Percentiles rank a stretch among this genome's conserved stretches.
phyloP scores from a whole-genome alignment of 495 filamentous ascomycete genomes.

The Usnea hakonensis region DNA sequence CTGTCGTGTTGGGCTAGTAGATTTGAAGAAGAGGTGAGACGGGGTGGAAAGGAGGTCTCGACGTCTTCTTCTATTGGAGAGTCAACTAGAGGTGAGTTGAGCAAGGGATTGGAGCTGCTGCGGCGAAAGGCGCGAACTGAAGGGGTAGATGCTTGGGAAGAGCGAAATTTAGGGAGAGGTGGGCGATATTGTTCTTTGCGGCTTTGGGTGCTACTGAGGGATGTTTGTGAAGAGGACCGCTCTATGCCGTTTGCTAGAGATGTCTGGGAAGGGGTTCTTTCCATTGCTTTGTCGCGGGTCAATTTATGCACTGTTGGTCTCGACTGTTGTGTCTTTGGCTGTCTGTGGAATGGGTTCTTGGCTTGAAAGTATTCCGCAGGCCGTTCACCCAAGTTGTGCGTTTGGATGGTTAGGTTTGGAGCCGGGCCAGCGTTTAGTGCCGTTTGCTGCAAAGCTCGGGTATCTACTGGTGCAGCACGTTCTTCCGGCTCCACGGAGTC shows the following conservation, averaged over 20 bases:
- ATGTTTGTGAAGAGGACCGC: conserved; percentile 26
- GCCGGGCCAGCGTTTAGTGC: conserved; percentile 42
- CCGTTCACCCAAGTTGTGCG: not conserved
- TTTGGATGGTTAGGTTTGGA: conserved; percentile 18
- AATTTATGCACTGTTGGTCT: conserved; percentile 1
- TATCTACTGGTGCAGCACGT: conserved; percentile 51
- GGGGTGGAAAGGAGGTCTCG: conserved; percentile 20
- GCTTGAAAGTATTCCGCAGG: not conserved
- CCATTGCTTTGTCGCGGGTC: conserved; percentile 1
- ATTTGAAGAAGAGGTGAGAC: conserved; percentile 16
- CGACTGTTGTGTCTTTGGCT: not conserved
- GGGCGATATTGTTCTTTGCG: conserved; percentile 15
- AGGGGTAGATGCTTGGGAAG: conserved; percentile 9
- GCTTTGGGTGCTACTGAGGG: conserved; percentile 19
- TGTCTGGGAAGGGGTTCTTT: conserved; percentile 6
- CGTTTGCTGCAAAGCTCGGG: conserved; percentile 64
- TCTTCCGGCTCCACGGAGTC: conserved; percentile 36
- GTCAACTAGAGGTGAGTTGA: conserved; percentile 34
- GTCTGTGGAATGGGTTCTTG: conserved; percentile 10
- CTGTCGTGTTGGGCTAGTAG: conserved; percentile 17
- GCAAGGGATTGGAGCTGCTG: conserved; percentile 38
- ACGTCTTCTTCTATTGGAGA: conserved; percentile 36
- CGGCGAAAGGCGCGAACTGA: conserved; percentile 21
- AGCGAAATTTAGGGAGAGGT: conserved; percentile 6
- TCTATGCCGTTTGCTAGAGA: conserved; percentile 8